Conservation (phyloP, 2,329 filamentous ascomycete genomes). For the Fusarium sp. region DNA sequence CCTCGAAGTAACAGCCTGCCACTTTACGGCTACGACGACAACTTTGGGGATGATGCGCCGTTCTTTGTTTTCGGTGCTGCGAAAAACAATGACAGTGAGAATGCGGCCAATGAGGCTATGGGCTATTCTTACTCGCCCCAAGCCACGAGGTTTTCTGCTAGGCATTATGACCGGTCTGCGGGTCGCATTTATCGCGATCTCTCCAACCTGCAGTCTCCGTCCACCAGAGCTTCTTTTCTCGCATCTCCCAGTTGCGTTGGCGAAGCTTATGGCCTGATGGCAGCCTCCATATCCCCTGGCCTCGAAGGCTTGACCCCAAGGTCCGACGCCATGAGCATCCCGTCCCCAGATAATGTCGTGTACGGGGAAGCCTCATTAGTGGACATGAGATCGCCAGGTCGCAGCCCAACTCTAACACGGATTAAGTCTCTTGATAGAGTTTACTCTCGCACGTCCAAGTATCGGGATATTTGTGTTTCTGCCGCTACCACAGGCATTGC, state of each 20-base stretch:
- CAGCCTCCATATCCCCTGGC: conserved; percentile 35
- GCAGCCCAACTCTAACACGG: conserved; percentile 47
- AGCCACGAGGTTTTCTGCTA: conserved; percentile 49
- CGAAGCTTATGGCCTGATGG: conserved; percentile 49
- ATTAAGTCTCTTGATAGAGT: conserved; percentile 57
- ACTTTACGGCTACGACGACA: conserved; percentile 60
- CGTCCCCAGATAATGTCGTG: conserved; percentile 54
- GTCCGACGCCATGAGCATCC: conserved; percentile 54
- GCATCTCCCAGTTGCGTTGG: conserved; percentile 53
- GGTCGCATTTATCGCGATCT: conserved; percentile 43
- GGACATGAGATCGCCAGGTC: conserved; percentile 52
- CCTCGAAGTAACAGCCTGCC: conserved; percentile 66
- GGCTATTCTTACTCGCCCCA: conserved; percentile 33
- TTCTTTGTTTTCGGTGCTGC: conserved; percentile 63
- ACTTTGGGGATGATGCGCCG: conserved; percentile 59
- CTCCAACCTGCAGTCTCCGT: conserved; percentile 41
- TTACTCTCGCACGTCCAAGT: conserved; percentile 49
- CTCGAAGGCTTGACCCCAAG: conserved; percentile 50
- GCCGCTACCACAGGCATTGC: conserved; percentile 39
- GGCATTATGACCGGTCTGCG: conserved; percentile 47
- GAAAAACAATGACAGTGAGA: conserved; percentile 44
- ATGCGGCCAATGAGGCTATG: conserved; percentile 26
- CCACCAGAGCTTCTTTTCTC: conserved; percentile 30
- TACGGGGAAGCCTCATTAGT: conserved; percentile 58
- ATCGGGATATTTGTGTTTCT: conserved; percentile 51